Base-by-base conservation (phyloP, 2,329 filamentous ascomycete species). In the Byssochlamys sp. region DNA sequence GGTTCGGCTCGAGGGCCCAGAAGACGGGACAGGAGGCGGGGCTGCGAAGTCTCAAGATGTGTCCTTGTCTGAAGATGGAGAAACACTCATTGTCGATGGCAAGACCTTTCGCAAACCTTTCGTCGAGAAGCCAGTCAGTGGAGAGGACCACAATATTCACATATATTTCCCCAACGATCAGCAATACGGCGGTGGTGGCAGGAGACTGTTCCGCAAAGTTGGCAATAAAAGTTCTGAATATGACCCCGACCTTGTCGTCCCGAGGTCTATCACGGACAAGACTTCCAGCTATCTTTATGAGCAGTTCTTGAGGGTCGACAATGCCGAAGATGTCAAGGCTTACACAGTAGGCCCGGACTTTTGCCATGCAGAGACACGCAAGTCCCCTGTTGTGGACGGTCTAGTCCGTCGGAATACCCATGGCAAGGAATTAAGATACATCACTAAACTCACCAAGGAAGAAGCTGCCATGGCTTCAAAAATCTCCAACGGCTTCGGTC, bases 191-290 rank as follows among this genome's bases (percentile, higher is more conserved):
- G 91, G 92, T 53, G 94, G 94, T 59, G 95, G 91, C 27, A 83
- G 95, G 58, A 89, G 92, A 64, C 82, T 99, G 2, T 99, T 99
- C 75, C 84, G 94, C 58, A 99, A 99, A 73, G 89, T 99, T 66
- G 95, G 95, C 67, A 99, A 99, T 80, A 99, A 99, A 77, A 97
- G 92, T 73, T 97, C 92, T 1, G 95, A 99, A 72, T 95, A 88
- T 67, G 88, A 96, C 59, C 82, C 88, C 14, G 85, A 86, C 10
- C 81, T 99, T 59, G 83, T 77, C 14, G 75, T 89, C 19, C 94
- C 94, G 10, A 81, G 91, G 39, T 90, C 87, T 55, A 87, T 97
- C 60, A 87, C 87, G 0, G 90, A 97, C 64, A 83, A 85, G 0
- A 81, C 81, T 24, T 85, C 88, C 67, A 97, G 91, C 72, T 99